Evolutionary conservation across 2,329 filamentous ascomycete genomes (phyloP), one percentile per base, ranked within the genome.

Genomic region (Colletotrichum musae): DNA sequence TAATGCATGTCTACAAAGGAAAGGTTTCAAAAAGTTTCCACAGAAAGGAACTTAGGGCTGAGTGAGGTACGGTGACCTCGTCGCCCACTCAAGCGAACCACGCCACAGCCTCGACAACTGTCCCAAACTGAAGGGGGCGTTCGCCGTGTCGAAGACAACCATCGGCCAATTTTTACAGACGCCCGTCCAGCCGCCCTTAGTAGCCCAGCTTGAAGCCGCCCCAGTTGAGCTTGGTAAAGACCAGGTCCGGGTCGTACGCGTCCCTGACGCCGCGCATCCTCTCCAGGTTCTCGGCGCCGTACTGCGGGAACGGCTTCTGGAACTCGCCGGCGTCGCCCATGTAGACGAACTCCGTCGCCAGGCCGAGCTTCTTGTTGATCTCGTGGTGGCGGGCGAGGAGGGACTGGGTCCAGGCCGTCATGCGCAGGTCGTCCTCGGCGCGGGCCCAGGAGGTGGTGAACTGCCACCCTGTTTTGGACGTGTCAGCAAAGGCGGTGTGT

Each of bases 241-340:
- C 72, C 2, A 73, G 66, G 0, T 71, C 18, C 2, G 78, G 78
- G 67, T 83, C 80, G 68, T 82, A 81, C 5, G 58, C 70, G 1
- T 71, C 65, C 16, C 77, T 68, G 10, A 81, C 74, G 6, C 67
- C 58, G 18, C 73, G 73, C 75, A 83, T 74, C 21, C 75, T 78
- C 41, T 72, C 65, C 1, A 82, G 65, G 50, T 82, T 83, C 54
- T 77, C 75, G 6, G 56, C 41, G 0, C 77, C 76, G 51, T 81
- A 80, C 0, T 74, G 76, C 2, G 70, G 71, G 61, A 79, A 81
- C 6, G 57, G 75, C 64, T 82, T 75, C 62, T 82, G 80, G 70
- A 74, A 76, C 65, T 81, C 80, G 3, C 77, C 78, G 73, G 80
- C 77, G 64, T 81, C 80, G 1, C 78, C 78, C 74, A 80, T 78